Percentiles rank a stretch among this genome's conserved stretches.
These are phyloP conservation scores for Cladosporium sp. DNA, from an alignment of 2,329 filamentous ascomycete genomes.

Conservation along the genomic window DNA sequence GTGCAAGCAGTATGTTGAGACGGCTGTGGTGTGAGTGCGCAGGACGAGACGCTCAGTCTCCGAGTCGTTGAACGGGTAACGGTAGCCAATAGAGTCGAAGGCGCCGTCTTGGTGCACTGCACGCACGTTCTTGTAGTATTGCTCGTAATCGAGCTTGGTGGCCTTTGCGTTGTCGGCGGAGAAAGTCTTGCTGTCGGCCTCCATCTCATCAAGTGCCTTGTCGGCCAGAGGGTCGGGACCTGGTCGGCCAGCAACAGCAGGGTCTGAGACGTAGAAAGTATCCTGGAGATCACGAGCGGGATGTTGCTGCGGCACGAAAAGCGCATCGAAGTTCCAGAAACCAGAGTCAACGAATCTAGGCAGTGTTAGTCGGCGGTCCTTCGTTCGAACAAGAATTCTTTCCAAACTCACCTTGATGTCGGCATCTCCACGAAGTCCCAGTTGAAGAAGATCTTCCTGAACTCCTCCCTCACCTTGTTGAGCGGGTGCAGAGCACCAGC, in stretches of 20 bases:
- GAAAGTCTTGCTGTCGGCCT: conserved; percentile 52
- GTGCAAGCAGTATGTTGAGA: conserved; percentile 87
- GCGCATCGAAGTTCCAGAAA: conserved; percentile 98
- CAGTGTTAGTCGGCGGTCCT: conserved; percentile 17
- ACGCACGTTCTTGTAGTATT: conserved; percentile 86
- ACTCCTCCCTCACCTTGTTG: conserved; percentile 94
- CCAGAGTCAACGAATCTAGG: conserved; percentile 85
- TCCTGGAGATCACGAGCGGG: conserved; percentile 96
- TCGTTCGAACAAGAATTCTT: too few relatives aligned
- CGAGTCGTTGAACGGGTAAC: conserved; percentile 87
- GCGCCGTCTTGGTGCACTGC: conserved; percentile 88
- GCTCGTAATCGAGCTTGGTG: conserved; percentile 64
- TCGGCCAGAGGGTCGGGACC: conserved; percentile 55
- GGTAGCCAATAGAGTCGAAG: conserved; percentile 93
- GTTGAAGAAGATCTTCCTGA: conserved; percentile 98
- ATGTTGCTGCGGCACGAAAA: conserved; percentile 97
- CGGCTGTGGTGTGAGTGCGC: conserved; percentile 92
- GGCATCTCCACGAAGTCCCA: conserved; percentile 99
- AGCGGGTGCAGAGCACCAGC: conserved; percentile 56
- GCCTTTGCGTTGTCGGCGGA: conserved; percentile 44
- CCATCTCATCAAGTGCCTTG: conserved; percentile 51
- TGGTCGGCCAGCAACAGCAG: conserved; percentile 68
- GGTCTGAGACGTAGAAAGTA: conserved; percentile 97
- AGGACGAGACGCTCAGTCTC: conserved; percentile 86
- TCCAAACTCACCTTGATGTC: conserved; percentile 63